Evolutionary conservation across 2,329 filamentous ascomycete species (phyloP), one percentile per base, ranked within the genome.

Genomic region (Aspergillus tanneri): DNA sequence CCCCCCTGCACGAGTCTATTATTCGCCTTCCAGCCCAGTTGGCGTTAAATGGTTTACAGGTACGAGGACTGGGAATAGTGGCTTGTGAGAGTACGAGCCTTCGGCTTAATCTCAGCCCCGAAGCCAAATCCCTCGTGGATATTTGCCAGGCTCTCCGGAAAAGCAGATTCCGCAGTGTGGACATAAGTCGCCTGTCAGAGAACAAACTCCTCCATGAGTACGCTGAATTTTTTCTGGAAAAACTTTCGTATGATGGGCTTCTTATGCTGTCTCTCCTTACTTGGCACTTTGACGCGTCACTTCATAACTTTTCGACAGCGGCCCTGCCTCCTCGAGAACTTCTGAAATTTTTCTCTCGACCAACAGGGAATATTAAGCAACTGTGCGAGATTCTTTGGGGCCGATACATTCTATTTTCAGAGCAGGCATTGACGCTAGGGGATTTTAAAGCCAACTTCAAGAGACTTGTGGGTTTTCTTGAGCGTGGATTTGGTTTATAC

Each of bases 21-120:
- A 34, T 46, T 39, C 43, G 43, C 32, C 21, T 19, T 18, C 23
- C 32, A 11, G 43, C 43, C 43, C 43, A 46, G 34, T 23, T 35
- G 32, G 43, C 43, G 21, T 46, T 46, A 35, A 46, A 46, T 4
- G 43, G 34, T 35, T 9, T 46, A 6, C 34, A 25, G 43, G 34
- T 35, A 46, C 43, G 43, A 46, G 38, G 34, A 21, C 43, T 46
- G 34, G 39, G 43, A n/a, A 35, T 46, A 35, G 30, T 46, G n/a
- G 23, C 9, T 45, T 38, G 38, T 19, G 12, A 46, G 23, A 38
- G 16, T 24, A 16, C 21, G 32, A 21, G 28, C 39, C 10, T 37
- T 24, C 18, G 38, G 43, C 16, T 38, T n/a, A 14, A 38, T 16
- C 22, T 46, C 34, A 24, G 39, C 21, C 9, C 19, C 35, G 43